Evolutionary conservation across 768 basidiomycete species (phyloP).

Genomic region (Bullera alba): DNA sequence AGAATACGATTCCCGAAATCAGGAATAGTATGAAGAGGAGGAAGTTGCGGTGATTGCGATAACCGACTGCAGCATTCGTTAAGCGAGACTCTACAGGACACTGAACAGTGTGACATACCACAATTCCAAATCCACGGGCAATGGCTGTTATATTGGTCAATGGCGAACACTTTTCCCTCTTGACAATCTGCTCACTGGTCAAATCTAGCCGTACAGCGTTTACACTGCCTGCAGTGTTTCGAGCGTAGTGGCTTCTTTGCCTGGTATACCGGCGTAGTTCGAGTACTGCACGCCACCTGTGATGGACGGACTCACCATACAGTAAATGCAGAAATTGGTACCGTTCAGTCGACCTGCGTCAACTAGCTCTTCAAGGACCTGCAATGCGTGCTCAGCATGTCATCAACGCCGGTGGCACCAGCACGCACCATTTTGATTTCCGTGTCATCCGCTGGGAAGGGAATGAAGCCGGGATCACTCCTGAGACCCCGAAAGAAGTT

Average conservation of each 20-base stretch:
- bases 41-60: conserved; percentile 92
- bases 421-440: conserved; percentile 74
- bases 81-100: conserved; percentile 1
- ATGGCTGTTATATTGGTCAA: conserved; percentile 55
- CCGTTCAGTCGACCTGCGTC: conserved; percentile 83
- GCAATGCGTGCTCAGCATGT: neutral
- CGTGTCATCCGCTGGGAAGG: conserved; percentile 68
- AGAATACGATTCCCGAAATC: conserved; percentile 68
- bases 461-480: conserved; percentile 82
- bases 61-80: conserved; percentile 62
- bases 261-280: conserved; percentile 47
- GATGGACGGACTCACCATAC: conserved; percentile 60
- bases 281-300: neutral
- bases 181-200: conserved; percentile 67
- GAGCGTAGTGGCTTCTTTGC: conserved; percentile 84
- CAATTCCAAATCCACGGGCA: conserved; percentile 99
- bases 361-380: conserved; percentile 88
- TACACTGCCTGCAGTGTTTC: conserved; percentile 89
- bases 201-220: conserved; percentile 78
- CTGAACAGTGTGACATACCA: conserved; percentile 52
- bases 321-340: conserved; percentile 91
- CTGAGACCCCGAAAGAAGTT: conserved; percentile 87
- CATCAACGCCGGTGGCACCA: neutral
- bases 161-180: neutral
- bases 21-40: conserved; percentile 82